Evolutionary conservation across 768 basidiomycete genomes (phyloP), one percentile per base, ranked within the genome.

Genomic region (Plicaturopsis crispa): DNA sequence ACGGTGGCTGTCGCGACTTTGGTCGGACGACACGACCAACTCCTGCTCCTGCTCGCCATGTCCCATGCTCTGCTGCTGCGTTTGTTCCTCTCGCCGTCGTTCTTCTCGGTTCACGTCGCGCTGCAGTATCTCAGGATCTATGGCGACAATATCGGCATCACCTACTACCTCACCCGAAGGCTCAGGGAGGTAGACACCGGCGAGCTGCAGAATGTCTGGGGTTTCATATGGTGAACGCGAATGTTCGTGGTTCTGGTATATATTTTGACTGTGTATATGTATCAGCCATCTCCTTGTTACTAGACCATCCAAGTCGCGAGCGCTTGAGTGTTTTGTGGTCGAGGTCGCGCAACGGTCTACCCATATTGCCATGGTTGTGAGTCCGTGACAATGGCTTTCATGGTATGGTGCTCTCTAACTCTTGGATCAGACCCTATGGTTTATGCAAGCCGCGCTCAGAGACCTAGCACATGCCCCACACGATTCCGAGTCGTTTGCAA

Each of bases 301-400:
- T 3, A 78, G 86, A 39, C 91, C 93, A 1, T 88, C 93, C 5
- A 79, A 81, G 51, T 96, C 92, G 2, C 76, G 85, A 37, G 96
- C 96, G 11, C 69, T 99, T 35, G 94, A 99, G 62, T 84, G 81
- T 45, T 98, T 98, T 56, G 84, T 99, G 28, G 73, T 93, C 20
- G 85, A 93, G 38, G 72, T 82, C 40, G 84, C 85, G 4, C 85
- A 90, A 55, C 80, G 83, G 48, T 94, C 91, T 23, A 92, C 93
- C 0, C 96, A 98, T 59, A 78, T 97, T 37, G 90, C 92, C 39
- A 85, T 99, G 75, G 76, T 93, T 45, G 94, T 96, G 93, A 79
- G 42, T 31, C 31, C 20, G 37, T 35, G 38, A 44, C 42, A 41
- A 37, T 54, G 46, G 33, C 47, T 24, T 43, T 31, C 14, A 21